phyloP scores from a whole-genome alignment of 1,284 basidiomycete species.

The Irpex sp. region DNA sequence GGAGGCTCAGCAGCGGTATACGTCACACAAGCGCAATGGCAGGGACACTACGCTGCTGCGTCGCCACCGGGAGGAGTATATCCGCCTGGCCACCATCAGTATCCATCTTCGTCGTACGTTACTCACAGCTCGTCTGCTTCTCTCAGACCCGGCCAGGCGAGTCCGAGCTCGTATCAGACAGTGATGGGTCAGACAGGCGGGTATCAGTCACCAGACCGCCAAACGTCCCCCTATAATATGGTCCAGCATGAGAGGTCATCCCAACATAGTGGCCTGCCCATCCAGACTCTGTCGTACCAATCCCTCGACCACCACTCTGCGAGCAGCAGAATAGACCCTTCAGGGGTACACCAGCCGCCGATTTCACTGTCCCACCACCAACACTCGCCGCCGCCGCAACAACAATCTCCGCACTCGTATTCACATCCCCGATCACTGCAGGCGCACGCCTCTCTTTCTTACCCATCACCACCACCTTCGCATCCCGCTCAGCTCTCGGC shows the following conservation, averaged over 20 bases:
- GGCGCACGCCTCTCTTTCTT: background rate
- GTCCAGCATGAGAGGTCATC: conserved; percentile 21
- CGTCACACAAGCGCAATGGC: conserved; percentile 26
- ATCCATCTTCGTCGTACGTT: conserved; percentile 15
- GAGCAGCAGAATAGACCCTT: background rate
- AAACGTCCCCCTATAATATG: conserved; percentile 19
- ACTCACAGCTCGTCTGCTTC: conserved; percentile 11
- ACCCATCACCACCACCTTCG: background rate
- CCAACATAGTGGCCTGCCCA: conserved; percentile 22
- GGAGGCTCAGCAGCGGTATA: conserved; percentile 21
- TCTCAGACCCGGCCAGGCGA: conserved; percentile 11
- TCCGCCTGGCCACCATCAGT: conserved; percentile 18
- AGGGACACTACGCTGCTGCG: conserved; percentile 22
- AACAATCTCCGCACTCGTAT: conserved; percentile 11
- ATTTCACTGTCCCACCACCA: conserved; percentile 16
- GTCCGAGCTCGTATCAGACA: conserved; percentile 19
- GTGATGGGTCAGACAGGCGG: conserved; percentile 16
- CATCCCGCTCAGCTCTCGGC: conserved; percentile 25
- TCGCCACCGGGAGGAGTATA: conserved; percentile 13
- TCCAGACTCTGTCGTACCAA: conserved; percentile 15
- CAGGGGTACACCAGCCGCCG: conserved; percentile 16
- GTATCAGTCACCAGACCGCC: conserved; percentile 16
- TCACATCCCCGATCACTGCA: background rate
- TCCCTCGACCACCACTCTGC: conserved; percentile 19
- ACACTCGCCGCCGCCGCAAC: conserved; percentile 9